phyloP scores from a whole-genome alignment of 352 stramenopile species.

The Elongisporangium senticosum region DNA sequence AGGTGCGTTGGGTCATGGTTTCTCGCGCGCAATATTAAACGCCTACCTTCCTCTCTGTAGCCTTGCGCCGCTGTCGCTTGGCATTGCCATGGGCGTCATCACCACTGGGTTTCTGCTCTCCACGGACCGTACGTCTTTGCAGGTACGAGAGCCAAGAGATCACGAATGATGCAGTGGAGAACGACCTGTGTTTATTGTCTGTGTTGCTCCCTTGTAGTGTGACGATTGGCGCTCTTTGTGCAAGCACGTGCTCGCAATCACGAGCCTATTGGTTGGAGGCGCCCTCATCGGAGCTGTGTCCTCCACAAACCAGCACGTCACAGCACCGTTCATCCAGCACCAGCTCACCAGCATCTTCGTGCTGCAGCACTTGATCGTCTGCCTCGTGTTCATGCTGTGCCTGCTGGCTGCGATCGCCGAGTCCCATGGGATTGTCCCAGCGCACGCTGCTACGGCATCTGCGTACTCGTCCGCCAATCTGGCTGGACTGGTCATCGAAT shows the following conservation, averaged over 20 bases:
- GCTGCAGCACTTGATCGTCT: slow-evolving; percentile 15
- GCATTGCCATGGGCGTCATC: slow-evolving; percentile 2
- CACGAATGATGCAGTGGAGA: background rate
- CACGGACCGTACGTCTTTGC: background rate
- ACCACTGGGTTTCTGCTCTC: slow-evolving; percentile 5
- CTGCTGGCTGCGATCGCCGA: slow-evolving; percentile 13
- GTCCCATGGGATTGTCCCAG: slow-evolving; percentile 2
- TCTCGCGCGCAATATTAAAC: too few species aligned
- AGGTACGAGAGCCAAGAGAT: background rate
- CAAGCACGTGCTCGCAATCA: background rate
- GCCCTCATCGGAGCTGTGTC: background rate
- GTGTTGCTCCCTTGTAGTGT: background rate
- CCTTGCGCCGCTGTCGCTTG: slow-evolving; percentile 15
- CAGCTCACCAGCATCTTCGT: slow-evolving; percentile 6
- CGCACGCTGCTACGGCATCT: slow-evolving; percentile 4
- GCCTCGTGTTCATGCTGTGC: slow-evolving; percentile 9
- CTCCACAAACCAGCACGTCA: background rate
- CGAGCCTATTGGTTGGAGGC: background rate
- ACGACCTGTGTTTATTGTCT: background rate
- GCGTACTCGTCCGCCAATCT: background rate
- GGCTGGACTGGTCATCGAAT: background rate
- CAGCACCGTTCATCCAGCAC: background rate
- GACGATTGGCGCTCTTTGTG: background rate
- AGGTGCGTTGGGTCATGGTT: slow-evolving; percentile 6
- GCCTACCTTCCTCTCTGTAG: slow-evolving; percentile 5